Percentiles rank a stretch among this genome's conserved stretches.
phyloP scores from a whole-genome alignment of 495 filamentous ascomycete species.

The Talaromyces liani region DNA sequence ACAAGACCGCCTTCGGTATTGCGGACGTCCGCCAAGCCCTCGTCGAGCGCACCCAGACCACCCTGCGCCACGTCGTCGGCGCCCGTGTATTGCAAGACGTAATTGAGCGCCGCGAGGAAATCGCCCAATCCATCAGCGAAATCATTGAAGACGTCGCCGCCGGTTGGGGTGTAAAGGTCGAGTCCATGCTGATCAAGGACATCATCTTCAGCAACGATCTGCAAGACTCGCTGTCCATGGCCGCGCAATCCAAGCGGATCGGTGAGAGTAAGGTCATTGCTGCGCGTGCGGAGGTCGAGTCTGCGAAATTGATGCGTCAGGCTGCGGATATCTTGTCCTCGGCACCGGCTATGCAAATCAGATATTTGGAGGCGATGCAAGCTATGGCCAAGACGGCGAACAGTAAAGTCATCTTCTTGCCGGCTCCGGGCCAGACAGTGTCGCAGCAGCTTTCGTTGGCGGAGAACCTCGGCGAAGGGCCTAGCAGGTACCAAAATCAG shows the following conservation, averaged over 20 bases:
- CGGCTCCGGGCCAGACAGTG: slow-evolving; percentile 46
- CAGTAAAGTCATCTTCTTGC: slow-evolving; percentile 95
- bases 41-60: slow-evolving; percentile 96
- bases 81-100: slow-evolving; percentile 96
- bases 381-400: slow-evolving; percentile 96
- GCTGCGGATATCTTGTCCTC: slow-evolving; percentile 91
- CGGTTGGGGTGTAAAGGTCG: slow-evolving; percentile 93
- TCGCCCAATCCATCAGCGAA: slow-evolving; percentile 87
- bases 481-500: slow-evolving; percentile 41
- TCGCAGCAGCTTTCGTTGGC: slow-evolving; percentile 41
- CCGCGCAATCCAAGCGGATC: slow-evolving; percentile 98
- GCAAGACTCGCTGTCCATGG: slow-evolving; percentile 98
- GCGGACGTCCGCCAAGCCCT: slow-evolving; percentile 89
- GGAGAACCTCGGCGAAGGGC: slow-evolving; percentile 52
- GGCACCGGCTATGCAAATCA: slow-evolving; percentile 97
- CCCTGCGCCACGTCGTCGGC: slow-evolving; percentile 92
- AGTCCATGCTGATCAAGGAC: slow-evolving; percentile 99
- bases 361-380: slow-evolving; percentile 99
- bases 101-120: slow-evolving; percentile 96
- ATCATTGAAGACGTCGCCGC: slow-evolving; percentile 94
- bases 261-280: slow-evolving; percentile 98
- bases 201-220: slow-evolving; percentile 96
- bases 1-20: slow-evolving; percentile 98
- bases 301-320: slow-evolving; percentile 94
- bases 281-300: slow-evolving; percentile 93